These are phyloP conservation scores for Phialophora verrucosa DNA, from an alignment of 2,329 filamentous ascomycete species.

Conservation along the genomic window DNA sequence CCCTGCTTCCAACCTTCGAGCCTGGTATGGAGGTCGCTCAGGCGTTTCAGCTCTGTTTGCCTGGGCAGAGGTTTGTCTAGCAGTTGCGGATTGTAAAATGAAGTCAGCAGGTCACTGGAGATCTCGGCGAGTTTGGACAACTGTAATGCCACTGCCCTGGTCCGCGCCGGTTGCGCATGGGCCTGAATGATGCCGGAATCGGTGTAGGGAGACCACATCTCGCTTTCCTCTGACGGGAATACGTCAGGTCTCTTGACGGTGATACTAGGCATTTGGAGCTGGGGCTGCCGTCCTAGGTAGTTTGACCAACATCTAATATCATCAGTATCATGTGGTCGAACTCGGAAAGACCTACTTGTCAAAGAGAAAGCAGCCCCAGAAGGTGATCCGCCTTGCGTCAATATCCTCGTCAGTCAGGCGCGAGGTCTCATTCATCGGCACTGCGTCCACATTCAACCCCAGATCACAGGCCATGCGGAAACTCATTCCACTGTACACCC, in stretches of 20 bases:
- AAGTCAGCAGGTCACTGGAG: conserved; percentile 83
- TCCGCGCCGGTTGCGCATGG: conserved; percentile 79
- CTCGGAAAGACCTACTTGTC: conserved; percentile 69
- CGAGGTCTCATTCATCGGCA: conserved; percentile 65
- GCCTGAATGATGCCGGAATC: conserved; percentile 78
- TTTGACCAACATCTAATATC: conserved; percentile 82
- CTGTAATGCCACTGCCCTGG: conserved; percentile 79
- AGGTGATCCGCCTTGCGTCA: conserved; percentile 87
- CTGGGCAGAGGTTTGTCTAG: conserved; percentile 71
- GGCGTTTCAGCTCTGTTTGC: conserved; percentile 83
- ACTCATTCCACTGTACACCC: conserved; percentile 98
- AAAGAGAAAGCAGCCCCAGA: conserved; percentile 98
- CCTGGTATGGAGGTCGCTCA: conserved; percentile 87
- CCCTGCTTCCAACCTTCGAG: conserved; percentile 88
- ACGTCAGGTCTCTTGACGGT: conserved; percentile 90
- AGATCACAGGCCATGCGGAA: conserved; percentile 97
- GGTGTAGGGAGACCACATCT: conserved; percentile 85
- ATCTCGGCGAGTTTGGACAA: conserved; percentile 88
- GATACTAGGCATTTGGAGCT: conserved; percentile 77
- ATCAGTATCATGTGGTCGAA: conserved; percentile 9
- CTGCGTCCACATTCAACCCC: conserved; percentile 83
- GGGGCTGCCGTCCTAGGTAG: conserved; percentile 88
- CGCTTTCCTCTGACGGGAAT: conserved; percentile 84
- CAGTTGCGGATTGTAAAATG: conserved; percentile 84
- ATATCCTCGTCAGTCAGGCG: conserved; percentile 79